phyloP scores from a whole-genome alignment of 2,329 filamentous ascomycete genomes.

The Kalmusia sp. region DNA sequence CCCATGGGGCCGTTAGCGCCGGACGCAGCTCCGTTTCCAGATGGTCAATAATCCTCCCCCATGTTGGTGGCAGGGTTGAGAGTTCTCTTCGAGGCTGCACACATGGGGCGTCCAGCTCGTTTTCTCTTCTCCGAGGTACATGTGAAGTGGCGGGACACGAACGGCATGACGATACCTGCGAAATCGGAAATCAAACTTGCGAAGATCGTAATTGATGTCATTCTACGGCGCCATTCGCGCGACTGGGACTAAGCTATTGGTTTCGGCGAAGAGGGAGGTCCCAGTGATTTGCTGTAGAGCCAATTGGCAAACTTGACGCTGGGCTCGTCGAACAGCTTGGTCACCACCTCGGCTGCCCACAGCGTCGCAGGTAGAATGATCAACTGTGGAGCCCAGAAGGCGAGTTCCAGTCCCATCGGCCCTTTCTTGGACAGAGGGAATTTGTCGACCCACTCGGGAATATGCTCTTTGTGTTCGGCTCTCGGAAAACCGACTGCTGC shows the following conservation, averaged over 20 bases:
- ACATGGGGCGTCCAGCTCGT: not conserved
- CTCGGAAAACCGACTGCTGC: conserved; percentile 64
- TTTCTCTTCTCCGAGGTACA: conserved; percentile 12
- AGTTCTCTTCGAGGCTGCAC: not conserved
- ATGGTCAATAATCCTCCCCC: not conserved
- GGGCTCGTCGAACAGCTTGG: conserved; percentile 55
- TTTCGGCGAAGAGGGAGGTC: conserved; percentile 17
- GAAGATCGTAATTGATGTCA: not conserved
- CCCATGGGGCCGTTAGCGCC: not conserved
- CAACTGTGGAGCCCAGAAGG: conserved; percentile 66
- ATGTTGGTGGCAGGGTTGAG: not conserved
- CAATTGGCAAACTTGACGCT: conserved; percentile 59
- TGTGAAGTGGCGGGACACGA: conserved; percentile 6
- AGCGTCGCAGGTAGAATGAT: conserved; percentile 49
- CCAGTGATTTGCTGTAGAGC: conserved; percentile 60
- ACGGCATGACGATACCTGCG: not conserved
- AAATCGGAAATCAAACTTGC: not conserved
- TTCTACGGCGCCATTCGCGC: not conserved
- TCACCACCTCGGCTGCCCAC: conserved; percentile 41
- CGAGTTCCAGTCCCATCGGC: conserved; percentile 63
- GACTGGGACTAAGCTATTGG: not conserved
- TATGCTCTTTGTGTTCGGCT: conserved; percentile 56
- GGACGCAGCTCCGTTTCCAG: conserved; percentile 1
- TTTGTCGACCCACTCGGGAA: conserved; percentile 64
- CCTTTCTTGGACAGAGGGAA: conserved; percentile 63